These are phyloP conservation scores for Ophiostoma quercus DNA, from an alignment of 2,329 filamentous ascomycete species.

Conservation along the genomic window DNA sequence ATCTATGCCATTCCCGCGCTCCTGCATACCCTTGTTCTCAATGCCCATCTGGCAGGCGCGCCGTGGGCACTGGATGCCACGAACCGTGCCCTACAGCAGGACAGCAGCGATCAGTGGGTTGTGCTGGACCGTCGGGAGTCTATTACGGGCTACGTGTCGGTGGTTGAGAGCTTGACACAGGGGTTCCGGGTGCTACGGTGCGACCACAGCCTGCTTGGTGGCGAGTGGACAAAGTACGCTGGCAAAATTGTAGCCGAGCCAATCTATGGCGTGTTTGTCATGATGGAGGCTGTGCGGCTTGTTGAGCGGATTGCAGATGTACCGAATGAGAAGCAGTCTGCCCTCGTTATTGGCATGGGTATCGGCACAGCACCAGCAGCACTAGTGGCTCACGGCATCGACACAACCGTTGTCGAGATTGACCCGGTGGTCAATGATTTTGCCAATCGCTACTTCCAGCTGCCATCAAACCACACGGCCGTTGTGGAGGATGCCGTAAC, in stretches of 20 bases:
- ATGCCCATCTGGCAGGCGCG: constrained; percentile 62
- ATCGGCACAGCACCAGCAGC: constrained; percentile 88
- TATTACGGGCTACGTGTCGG: constrained; percentile 84
- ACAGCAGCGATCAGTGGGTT: constrained; percentile 54
- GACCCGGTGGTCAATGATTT: constrained; percentile 84
- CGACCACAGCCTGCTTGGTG: constrained; percentile 89
- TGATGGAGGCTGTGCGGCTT: constrained; percentile 85
- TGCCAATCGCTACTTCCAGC: constrained; percentile 74
- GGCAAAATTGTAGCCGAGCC: constrained; percentile 65
- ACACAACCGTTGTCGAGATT: constrained; percentile 91
- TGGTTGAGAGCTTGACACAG: constrained; percentile 67
- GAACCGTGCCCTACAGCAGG: constrained; percentile 58
- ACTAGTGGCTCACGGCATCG: constrained; percentile 78
- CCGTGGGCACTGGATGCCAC: constrained; percentile 55
- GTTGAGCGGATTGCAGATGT: constrained; percentile 46
- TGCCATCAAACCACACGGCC: constrained; percentile 71
- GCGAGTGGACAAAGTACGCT: constrained; percentile 68
- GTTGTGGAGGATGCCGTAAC: constrained; percentile 74
- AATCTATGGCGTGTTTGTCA: constrained; percentile 92
- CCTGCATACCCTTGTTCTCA: constrained; percentile 64
- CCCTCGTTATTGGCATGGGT: constrained; percentile 58
- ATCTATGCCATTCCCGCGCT: constrained; percentile 66
- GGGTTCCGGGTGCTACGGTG: constrained; percentile 81
- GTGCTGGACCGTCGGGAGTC: constrained; percentile 80
- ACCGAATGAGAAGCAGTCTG: not conserved